Evolutionary conservation across 169 alveolate species (phyloP).

Genomic region (Miamiensis avidus): DNA sequence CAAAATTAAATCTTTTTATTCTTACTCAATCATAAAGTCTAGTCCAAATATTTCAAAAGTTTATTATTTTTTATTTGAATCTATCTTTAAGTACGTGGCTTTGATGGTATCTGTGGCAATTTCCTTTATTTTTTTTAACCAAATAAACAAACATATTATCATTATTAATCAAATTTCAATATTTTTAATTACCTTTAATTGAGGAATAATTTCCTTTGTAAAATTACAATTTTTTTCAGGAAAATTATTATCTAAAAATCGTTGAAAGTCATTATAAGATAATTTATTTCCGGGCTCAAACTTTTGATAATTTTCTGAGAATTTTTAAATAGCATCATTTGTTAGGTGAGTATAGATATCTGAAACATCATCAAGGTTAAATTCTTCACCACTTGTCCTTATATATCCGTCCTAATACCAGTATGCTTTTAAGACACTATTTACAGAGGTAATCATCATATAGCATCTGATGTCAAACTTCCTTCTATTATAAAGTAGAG

Average conservation of each 20-base stretch:
- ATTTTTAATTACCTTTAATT: not conserved
- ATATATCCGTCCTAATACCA: conserved; percentile 63
- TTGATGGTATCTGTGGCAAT: conserved; percentile 54
- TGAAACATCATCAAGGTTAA: conserved; percentile 47
- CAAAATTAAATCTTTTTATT: too few species aligned
- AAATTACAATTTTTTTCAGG: conserved; percentile 58
- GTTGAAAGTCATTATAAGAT: conserved; percentile 72
- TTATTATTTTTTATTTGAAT: conserved; percentile 62
- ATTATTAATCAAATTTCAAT: too few species aligned
- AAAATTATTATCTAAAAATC: conserved; percentile 59
- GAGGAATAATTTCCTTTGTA: conserved; percentile 66
- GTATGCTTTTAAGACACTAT: conserved; percentile 44
- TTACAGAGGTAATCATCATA: conserved; percentile 47
- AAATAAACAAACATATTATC: not conserved
- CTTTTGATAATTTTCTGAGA: conserved; percentile 74
- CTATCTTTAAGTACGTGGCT: conserved; percentile 64
- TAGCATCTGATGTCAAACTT: conserved; percentile 82
- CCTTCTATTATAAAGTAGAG: conserved; percentile 71
- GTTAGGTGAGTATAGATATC: conserved; percentile 78
- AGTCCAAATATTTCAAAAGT: conserved; percentile 82
- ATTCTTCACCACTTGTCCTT: conserved; percentile 55
- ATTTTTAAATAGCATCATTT: conserved; percentile 81
- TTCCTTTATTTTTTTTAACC: conserved; percentile 44
- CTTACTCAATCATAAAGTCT: conserved; percentile 76
- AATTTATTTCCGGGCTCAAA: conserved; percentile 83